Percentiles rank a stretch among this genome's conserved stretches.
Evolutionary conservation across 257 asterid genomes (phyloP).

Genomic region (Sherardia arvensis): DNA sequence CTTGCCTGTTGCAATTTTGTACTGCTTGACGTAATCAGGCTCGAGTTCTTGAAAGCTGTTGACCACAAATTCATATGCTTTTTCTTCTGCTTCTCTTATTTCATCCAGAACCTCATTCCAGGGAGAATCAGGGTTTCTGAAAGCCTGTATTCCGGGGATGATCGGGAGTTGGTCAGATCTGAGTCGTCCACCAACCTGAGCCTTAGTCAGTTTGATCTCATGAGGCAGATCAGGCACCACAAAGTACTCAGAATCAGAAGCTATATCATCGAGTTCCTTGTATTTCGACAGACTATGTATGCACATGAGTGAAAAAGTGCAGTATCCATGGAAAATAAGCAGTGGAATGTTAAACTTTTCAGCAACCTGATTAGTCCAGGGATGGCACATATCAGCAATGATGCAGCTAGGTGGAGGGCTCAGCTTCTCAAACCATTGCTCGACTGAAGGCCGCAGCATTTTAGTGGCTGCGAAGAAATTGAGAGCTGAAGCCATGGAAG

Average conservation of each 20-base stretch:
- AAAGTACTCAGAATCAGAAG: conserved; percentile 36
- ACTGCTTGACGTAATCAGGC: conserved; percentile 20
- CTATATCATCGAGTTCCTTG: conserved; percentile 12
- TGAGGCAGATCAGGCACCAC: conserved; percentile 46
- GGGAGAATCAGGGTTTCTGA: neutral
- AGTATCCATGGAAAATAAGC: conserved; percentile 37
- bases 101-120: conserved; percentile 9
- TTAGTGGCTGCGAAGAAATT: conserved; percentile 25
- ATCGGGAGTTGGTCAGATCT: neutral
- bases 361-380: conserved; percentile 38
- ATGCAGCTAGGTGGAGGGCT: conserved; percentile 35
- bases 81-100: conserved; percentile 18
- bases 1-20: conserved; percentile 15
- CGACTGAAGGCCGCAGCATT: conserved; percentile 27
- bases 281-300: conserved; percentile 5
- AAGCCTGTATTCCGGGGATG: conserved; percentile 14
- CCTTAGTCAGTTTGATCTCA: conserved; percentile 31
- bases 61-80: conserved; percentile 34
- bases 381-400: conserved; percentile 34
- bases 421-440: conserved; percentile 17
- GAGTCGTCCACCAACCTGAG: conserved; percentile 26
- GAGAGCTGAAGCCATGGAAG: conserved; percentile 12
- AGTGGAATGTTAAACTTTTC: conserved; percentile 29
- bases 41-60: conserved; percentile 43
- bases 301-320: conserved; percentile 37